These are phyloP conservation scores for Dactylorhiza incarnata DNA, from an alignment of 106 monocot genomes.

Conservation along the genomic window DNA sequence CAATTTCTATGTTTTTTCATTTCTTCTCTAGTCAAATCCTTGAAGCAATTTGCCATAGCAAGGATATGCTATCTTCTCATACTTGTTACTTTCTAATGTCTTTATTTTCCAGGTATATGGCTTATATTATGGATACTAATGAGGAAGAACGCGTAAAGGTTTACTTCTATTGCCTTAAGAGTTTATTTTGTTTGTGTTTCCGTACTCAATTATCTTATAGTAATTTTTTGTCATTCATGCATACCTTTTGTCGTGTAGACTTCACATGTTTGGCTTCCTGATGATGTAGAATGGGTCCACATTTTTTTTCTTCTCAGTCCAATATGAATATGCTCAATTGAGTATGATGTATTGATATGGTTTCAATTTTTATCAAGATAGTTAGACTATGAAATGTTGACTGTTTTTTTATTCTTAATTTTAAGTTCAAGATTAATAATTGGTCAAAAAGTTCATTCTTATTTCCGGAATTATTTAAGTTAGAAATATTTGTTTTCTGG, in stretches of 20 bases:
- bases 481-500: too few species aligned
- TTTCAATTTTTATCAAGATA: too few species aligned
- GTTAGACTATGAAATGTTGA: too few species aligned
- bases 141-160: conserved; percentile 92
- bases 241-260: background rate
- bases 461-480: too few species aligned
- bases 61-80: background rate
- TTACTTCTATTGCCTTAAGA: background rate
- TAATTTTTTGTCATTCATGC: background rate
- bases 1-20: background rate
- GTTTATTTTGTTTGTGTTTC: background rate
- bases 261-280: background rate
- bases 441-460: too few species aligned
- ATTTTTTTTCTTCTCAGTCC: background rate
- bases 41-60: background rate
- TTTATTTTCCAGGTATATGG: conserved; percentile 76
- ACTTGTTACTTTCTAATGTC: background rate
- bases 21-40: background rate
- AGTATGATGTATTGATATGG: background rate
- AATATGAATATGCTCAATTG: background rate
- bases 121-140: conserved; percentile 99
- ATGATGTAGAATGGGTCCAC: background rate
- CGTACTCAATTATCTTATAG: background rate
- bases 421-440: too few species aligned
- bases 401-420: too few species aligned